Base-by-base conservation (phyloP, 2,329 filamentous ascomycete species). In the Colletotrichum eleusines region DNA sequence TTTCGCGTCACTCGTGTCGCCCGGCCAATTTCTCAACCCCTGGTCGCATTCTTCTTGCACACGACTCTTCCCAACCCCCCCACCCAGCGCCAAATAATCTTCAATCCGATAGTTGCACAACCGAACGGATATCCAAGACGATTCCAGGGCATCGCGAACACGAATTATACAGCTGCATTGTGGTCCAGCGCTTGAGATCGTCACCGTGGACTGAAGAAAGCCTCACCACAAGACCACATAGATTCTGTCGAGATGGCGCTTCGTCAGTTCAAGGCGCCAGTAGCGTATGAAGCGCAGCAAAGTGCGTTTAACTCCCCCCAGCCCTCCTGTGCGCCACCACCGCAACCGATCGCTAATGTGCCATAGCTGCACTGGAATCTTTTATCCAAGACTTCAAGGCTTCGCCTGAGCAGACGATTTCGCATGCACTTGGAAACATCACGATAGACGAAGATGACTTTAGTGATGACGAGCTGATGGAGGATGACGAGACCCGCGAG, bases 381-480 rank as follows among this genome's bases (percentile, higher is more conserved):
- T 99, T 99, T 80, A 86, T 99, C 73, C 86, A 88, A 76, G 90
- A 90, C 73, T 99, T 97, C 90, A 98, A 99, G 84, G 91, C 91
- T 66, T 91, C 86, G 78, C 92, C 84, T 67, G 89, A 86, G 81
- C 88, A 87, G 71, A 88, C 91, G 71, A 90, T 97, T 75, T 90
- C 93, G 48, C 91, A 95, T 79, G 94, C 94, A 54, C 88, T 99
- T 58, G 90, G 94, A 75, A 90, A 92, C 75, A 90, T 99, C 76
- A 92, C 92, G 77, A 92, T 99, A 74, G 92, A 94, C 80, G 95
- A 94, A 78, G 92, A 97, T 82, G 92, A 92, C 75, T 87, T 93
- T 51, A 94, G 92, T 81, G 95, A 97, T 77, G 94, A 97, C 77
- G 94, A 98, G 77, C 93, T 97, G 78, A 94, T 97, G 90, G 94